phyloP scores from a whole-genome alignment of 2,329 filamentous ascomycete species.

The Colletotrichum brevisporum region DNA sequence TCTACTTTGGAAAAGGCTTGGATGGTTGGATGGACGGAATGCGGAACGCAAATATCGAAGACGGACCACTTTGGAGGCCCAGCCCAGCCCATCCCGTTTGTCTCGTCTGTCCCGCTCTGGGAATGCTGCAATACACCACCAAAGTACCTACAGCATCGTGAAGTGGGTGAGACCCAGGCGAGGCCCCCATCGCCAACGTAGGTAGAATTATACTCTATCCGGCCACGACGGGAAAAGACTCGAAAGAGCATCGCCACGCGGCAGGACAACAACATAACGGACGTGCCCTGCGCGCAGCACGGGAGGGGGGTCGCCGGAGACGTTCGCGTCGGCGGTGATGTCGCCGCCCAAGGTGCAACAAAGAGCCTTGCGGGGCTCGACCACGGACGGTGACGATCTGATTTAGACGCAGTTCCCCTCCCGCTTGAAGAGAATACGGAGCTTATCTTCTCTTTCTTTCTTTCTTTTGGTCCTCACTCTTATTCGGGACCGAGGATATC shows the following conservation, averaged over 20 bases:
- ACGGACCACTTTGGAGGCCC: too few relatives aligned
- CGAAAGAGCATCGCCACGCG: not conserved
- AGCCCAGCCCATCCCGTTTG: too few relatives aligned
- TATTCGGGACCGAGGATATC: not conserved
- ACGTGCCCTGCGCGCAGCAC: not conserved
- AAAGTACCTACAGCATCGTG: too few relatives aligned
- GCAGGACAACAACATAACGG: too few relatives aligned
- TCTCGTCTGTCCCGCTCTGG: too few relatives aligned
- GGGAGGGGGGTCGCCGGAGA: not conserved
- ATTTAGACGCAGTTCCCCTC: constrained; percentile 7
- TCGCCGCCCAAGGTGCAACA: constrained; percentile 3
- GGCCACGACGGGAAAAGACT: not conserved
- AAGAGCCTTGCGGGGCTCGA: constrained; percentile 12
- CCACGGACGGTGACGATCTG: not conserved
- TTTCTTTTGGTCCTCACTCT: too few relatives aligned
- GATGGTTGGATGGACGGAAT: not conserved
- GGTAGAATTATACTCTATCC: not conserved
- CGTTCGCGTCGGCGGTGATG: constrained; percentile 12
- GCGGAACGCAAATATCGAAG: too few relatives aligned
- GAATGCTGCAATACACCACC: too few relatives aligned
- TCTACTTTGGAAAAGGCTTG: not conserved
- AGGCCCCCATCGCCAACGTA: not conserved
- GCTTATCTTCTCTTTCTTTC: not conserved
- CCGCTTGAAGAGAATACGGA: not conserved
- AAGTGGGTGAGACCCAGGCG: too few relatives aligned